These are phyloP conservation scores for Eucalyptus cloeziana DNA, from an alignment of 345 rosid species.

Conservation along the genomic window DNA sequence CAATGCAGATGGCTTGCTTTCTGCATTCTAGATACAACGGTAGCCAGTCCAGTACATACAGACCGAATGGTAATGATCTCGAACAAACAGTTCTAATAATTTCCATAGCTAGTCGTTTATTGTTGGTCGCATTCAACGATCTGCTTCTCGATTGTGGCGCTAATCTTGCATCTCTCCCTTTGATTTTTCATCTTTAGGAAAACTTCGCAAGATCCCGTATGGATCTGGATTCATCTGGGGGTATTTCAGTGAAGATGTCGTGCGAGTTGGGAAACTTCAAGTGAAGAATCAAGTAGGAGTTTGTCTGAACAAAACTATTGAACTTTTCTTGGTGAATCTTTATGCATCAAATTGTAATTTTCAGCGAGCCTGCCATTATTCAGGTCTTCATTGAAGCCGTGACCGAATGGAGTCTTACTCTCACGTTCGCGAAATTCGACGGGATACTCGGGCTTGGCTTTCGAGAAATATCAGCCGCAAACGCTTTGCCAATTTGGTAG, in stretches of 20 bases:
- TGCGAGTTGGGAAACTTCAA: conserved; percentile 39
- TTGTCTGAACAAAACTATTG: background rate
- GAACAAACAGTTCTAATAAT: background rate
- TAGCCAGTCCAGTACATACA: conserved; percentile 40
- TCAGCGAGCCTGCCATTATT: background rate
- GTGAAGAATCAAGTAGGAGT: conserved; percentile 48
- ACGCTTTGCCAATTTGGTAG: conserved; percentile 41
- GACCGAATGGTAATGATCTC: conserved; percentile 18
- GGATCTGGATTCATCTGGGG: conserved; percentile 69
- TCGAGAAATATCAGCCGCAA: conserved; percentile 12
- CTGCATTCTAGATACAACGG: conserved; percentile 57
- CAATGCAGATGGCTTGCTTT: conserved; percentile 48
- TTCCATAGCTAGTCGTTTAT: background rate
- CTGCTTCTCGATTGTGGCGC: background rate
- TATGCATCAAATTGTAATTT: background rate
- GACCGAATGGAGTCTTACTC: conserved; percentile 20
- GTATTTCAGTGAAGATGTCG: conserved; percentile 54
- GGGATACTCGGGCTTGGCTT: conserved; percentile 46
- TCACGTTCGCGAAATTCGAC: conserved; percentile 22
- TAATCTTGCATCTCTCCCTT: background rate
- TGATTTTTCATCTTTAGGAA: conserved; percentile 15
- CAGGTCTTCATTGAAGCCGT: conserved; percentile 43
- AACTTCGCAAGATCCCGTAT: conserved; percentile 28
- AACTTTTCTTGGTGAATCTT: background rate
- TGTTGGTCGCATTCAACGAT: background rate